These are phyloP conservation scores for Entoloma clypeatum DNA, from an alignment of 1,284 basidiomycete genomes.

Conservation along the genomic window DNA sequence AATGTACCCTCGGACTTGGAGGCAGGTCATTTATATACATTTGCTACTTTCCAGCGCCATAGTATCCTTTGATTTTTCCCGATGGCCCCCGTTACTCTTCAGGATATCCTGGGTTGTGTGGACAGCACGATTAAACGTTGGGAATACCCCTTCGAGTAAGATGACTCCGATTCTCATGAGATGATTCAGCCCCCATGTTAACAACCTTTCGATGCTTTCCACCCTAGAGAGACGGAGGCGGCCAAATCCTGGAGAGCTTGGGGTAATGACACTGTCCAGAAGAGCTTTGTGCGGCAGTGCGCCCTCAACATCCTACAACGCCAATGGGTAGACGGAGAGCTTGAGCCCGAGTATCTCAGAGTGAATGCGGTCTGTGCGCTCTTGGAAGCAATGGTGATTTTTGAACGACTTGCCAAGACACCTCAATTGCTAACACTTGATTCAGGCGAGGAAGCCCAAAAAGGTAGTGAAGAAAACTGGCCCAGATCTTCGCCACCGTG, in stretches of 20 bases:
- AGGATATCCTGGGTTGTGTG: conserved; percentile 15
- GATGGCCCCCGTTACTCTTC: conserved; percentile 15
- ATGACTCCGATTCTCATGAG: too few species aligned
- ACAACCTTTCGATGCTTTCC: background rate
- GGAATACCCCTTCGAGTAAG: conserved; percentile 14
- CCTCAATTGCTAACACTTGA: background rate
- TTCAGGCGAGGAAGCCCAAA: conserved; percentile 8
- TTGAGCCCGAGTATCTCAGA: conserved; percentile 14
- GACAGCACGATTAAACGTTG: conserved; percentile 14
- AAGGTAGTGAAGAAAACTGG: conserved; percentile 15
- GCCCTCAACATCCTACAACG: conserved; percentile 17
- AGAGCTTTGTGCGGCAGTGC: conserved; percentile 16
- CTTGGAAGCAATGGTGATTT: conserved; percentile 16
- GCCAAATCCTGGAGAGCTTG: conserved; percentile 16
- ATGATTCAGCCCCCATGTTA: background rate
- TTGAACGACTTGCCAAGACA: background rate
- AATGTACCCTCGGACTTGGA: conserved; percentile 13
- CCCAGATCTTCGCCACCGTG: conserved; percentile 14
- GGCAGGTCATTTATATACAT: conserved; percentile 5
- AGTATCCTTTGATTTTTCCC: background rate
- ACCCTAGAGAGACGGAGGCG: conserved; percentile 14
- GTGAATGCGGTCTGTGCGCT: conserved; percentile 17
- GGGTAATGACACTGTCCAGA: conserved; percentile 15
- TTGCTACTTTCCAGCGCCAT: background rate
- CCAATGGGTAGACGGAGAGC: conserved; percentile 12